phyloP scores from a whole-genome alignment of 2,329 filamentous ascomycete species.

The Aschersonia sp. region DNA sequence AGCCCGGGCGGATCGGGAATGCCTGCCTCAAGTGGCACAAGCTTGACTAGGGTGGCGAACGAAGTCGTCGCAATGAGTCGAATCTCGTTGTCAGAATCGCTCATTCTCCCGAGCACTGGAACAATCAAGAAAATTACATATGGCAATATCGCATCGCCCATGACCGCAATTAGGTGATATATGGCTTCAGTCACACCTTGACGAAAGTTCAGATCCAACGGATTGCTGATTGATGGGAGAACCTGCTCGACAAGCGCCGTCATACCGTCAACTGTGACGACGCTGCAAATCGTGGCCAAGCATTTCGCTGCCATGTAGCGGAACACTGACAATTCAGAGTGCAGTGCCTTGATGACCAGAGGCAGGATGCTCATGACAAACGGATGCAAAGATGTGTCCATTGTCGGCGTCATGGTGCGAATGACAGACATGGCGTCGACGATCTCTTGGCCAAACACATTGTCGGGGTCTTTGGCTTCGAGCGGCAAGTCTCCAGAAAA shows the following conservation, averaged over 20 bases:
- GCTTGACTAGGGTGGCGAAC: slow-evolving; percentile 91
- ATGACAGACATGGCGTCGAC: slow-evolving; percentile 90
- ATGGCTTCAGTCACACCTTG: slow-evolving; percentile 92
- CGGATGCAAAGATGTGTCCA: slow-evolving; percentile 58
- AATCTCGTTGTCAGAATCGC: slow-evolving; percentile 92
- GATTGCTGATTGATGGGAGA: slow-evolving; percentile 80
- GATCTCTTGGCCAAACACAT: slow-evolving; percentile 73
- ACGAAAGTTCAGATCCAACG: slow-evolving; percentile 71
- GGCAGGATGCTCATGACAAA: slow-evolving; percentile 79
- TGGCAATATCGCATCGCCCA: slow-evolving; percentile 90
- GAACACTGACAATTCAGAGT: slow-evolving; percentile 80
- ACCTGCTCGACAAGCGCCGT: slow-evolving; percentile 90
- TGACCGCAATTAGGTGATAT: slow-evolving; percentile 94
- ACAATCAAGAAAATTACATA: slow-evolving; percentile 99
- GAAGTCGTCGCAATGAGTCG: slow-evolving; percentile 89
- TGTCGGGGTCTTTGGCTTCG: slow-evolving; percentile 59
- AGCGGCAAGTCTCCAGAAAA: slow-evolving; percentile 59
- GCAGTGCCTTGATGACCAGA: slow-evolving; percentile 72
- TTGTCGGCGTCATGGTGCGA: slow-evolving; percentile 81
- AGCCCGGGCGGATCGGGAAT: slow-evolving; percentile 93
- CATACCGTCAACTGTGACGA: slow-evolving; percentile 90
- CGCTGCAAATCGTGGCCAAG: slow-evolving; percentile 90
- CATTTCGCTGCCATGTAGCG: slow-evolving; percentile 96
- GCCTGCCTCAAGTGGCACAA: slow-evolving; percentile 90
- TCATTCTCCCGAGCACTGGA: slow-evolving; percentile 93